Percentiles rank a stretch among this genome's conserved stretches.
phyloP scores from a whole-genome alignment of 129 eudicot species.

The Helianthus annuus region HanXRQr2.0-SUNRISE NC_035446.2:79298399-79298898 shows the following conservation, averaged over 20 bases:
- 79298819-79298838: slow-evolving; percentile 22
- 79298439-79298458: slow-evolving; percentile 39
- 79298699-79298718: slow-evolving; percentile 6
- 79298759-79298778: not conserved
- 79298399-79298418: slow-evolving; percentile 36
- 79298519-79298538: slow-evolving; percentile 51
- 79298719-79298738: slow-evolving; percentile 24
- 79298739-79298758: slow-evolving; percentile 14
- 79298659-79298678: slow-evolving; percentile 25
- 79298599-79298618: slow-evolving; percentile 52
- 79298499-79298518: slow-evolving; percentile 46
- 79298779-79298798: slow-evolving; percentile 21
- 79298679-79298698: slow-evolving; percentile 27
- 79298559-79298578: slow-evolving; percentile 46
- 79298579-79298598: slow-evolving; percentile 42
- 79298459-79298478: slow-evolving; percentile 41
- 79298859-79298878: not conserved
- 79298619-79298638: slow-evolving; percentile 54
- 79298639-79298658: slow-evolving; percentile 53
- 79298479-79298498: slow-evolving; percentile 40
- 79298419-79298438: slow-evolving; percentile 39
- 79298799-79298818: slow-evolving; percentile 8
- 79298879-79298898: not conserved
- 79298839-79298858: slow-evolving; percentile 29
- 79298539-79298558: slow-evolving; percentile 48